A percentile compares a stretch with the other conserved stretches of the same genome.
Evolutionary conservation across 2,329 filamentous ascomycete genomes (phyloP).

Genomic region (Sporothrix protearum): DNA sequence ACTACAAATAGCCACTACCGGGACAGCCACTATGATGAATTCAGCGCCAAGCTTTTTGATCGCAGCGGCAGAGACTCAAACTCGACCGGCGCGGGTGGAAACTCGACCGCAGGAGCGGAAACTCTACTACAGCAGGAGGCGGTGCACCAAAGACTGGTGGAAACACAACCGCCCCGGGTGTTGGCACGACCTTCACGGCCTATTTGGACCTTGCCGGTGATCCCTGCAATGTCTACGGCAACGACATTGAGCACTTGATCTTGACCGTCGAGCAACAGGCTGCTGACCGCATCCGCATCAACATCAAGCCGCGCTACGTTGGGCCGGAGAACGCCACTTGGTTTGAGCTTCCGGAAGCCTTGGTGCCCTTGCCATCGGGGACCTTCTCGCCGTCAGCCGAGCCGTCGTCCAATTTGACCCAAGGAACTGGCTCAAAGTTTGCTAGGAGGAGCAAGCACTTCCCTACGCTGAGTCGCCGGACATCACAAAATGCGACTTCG

Average conservation of each 20-base stretch:
- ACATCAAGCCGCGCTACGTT: conserved; percentile 63
- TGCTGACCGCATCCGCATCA: conserved; percentile 61
- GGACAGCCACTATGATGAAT: background rate
- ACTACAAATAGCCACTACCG: background rate
- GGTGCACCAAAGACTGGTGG: conserved; percentile 30
- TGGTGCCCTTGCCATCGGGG: conserved; percentile 55
- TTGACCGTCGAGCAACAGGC: conserved; percentile 55
- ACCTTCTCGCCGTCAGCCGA: background rate
- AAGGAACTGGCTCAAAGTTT: background rate
- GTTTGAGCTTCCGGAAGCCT: conserved; percentile 62
- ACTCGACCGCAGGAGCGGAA: background rate
- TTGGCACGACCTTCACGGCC: conserved; percentile 52
- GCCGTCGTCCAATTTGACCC: background rate
- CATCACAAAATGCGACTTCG: background rate
- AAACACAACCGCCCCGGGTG: background rate
- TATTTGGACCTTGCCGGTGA: conserved; percentile 65
- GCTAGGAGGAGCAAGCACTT: background rate
- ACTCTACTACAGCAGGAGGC: background rate
- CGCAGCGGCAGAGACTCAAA: conserved; percentile 32
- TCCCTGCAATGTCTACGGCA: conserved; percentile 74
- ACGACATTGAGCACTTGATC: conserved; percentile 63
- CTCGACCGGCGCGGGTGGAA: background rate
- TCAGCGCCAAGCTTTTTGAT: conserved; percentile 34
- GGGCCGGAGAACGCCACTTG: conserved; percentile 60
- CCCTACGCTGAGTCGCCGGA: background rate